Evolutionary conservation across 345 rosid genomes (phyloP), one percentile per base, ranked within the genome.

Genomic region (Sonneratia caseolaris): DNA sequence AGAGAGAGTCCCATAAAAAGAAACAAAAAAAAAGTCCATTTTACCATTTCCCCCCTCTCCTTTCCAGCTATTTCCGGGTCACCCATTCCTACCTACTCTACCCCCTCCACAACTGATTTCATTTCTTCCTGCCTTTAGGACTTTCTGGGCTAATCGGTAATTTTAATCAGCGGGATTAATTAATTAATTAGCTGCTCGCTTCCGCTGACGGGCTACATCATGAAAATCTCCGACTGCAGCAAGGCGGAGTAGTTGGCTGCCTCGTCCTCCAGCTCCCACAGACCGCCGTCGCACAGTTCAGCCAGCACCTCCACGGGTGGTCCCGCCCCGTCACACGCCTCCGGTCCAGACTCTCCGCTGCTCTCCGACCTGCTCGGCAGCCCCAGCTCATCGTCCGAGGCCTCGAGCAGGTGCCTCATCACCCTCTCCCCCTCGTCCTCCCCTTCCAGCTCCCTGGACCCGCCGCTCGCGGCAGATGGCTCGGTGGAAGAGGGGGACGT

Each of bases 341-440:
- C 81, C 5, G 45, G 73, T 4, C 75, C 83, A 47, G 6, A 68
- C 37, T 49, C 78, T 42, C 8, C 55, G 8, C 32, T 83, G 8
- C 38, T 75, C 16, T 37, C 78, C 14, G 78, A 84, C 37, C 73
- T 78, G 57, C 78, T 83, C 18, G 95, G 97, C 24, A 93, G 87
- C 67, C 98, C 98, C 6, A 93, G 93, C 80, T 93, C 98, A 70
- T 93, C 98, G 37, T 89, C 98, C 0, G 97, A 87, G 1, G 97
- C 98, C 83, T 93, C 91, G 1, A 89, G 86, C 62, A 90, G 85
- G 77, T 82, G 97, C 67, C 87, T 85, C 57, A 93, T 93, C 14
- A 90, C 93, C 8, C 79, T 78, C 73, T 87, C 89, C 7, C 79
- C 77, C 16, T 89, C 86, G 1, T 76, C 84, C 7, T 55, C 55